These are phyloP conservation scores for Backusella parvicylindrica DNA, from an alignment of 192 early-diverging fungal species.

Conservation along the genomic window DNA sequence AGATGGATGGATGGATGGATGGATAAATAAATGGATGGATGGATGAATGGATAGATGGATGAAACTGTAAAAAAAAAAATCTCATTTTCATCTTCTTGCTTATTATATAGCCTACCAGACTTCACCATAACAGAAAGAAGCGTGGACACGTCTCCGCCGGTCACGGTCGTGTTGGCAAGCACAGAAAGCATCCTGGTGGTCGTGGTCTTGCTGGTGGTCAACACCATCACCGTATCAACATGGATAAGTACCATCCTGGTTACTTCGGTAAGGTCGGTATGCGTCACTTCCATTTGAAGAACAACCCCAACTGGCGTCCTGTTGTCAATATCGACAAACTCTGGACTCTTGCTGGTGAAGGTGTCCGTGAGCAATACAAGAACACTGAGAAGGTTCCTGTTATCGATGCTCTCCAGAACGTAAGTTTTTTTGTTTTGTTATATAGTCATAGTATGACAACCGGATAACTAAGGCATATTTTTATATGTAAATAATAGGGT, in stretches of 20 bases:
- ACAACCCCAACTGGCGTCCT: slow-evolving; percentile 81
- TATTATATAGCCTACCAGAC: slow-evolving; percentile 69
- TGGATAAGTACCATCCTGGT: slow-evolving; percentile 99
- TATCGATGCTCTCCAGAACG: slow-evolving; percentile 76
- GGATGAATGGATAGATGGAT: background rate
- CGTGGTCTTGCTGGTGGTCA: slow-evolving; percentile 99
- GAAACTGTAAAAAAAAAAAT: too few relatives aligned
- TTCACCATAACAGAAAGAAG: slow-evolving; percentile 92
- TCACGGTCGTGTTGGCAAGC: slow-evolving; percentile 99
- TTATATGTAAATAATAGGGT: slow-evolving; percentile 43
- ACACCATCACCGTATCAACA: slow-evolving; percentile 99
- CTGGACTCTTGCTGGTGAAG: slow-evolving; percentile 88
- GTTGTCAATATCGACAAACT: slow-evolving; percentile 93
- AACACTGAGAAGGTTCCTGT: slow-evolving; percentile 92
- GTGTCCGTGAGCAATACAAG: slow-evolving; percentile 77
- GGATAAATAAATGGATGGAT: background rate
- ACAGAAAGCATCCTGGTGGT: slow-evolving; percentile 99
- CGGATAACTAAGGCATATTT: background rate
- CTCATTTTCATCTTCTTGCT: background rate
- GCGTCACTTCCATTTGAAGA: slow-evolving; percentile 98
- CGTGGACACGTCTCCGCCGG: slow-evolving; percentile 99
- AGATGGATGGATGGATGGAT: background rate
- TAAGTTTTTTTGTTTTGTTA: background rate
- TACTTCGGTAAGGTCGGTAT: slow-evolving; percentile 99
- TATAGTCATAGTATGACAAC: background rate